Percentiles rank a stretch among this genome's conserved stretches.
Evolutionary conservation across 2,329 filamentous ascomycete species (phyloP).

Genomic region (Aureobasidium sp.): DNA sequence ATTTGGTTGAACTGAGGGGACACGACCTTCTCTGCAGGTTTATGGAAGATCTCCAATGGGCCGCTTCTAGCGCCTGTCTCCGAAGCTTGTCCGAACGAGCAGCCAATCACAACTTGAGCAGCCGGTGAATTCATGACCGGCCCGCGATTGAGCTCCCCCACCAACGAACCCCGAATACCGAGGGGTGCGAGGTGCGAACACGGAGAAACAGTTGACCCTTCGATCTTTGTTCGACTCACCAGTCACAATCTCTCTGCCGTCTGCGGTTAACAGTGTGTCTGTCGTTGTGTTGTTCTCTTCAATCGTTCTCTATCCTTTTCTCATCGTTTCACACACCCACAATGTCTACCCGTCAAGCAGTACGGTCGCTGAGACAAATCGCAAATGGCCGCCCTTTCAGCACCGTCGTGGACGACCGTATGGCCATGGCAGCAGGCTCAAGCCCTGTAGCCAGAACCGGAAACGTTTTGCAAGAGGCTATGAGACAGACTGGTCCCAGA

Average conservation of each 20-base stretch:
- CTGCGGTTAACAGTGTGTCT: neutral
- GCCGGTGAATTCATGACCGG: neutral
- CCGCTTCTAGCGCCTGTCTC: constrained; percentile 3
- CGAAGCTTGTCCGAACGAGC: constrained; percentile 4
- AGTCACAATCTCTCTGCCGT: neutral
- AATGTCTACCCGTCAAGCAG: constrained; percentile 14
- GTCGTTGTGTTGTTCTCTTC: neutral
- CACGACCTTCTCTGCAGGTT: neutral
- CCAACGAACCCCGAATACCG: constrained; percentile 9
- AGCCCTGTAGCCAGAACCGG: constrained; percentile 21
- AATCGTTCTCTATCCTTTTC: neutral
- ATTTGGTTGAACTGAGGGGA: constrained; percentile 7
- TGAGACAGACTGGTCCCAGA: constrained; percentile 54
- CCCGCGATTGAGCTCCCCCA: constrained; percentile 5
- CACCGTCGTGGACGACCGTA: constrained; percentile 31
- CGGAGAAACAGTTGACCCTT: neutral
- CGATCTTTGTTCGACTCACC: neutral
- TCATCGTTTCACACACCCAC: neutral
- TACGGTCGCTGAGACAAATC: constrained; percentile 18
- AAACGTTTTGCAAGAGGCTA: constrained; percentile 42
- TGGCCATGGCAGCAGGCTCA: constrained; percentile 22
- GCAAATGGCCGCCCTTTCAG: constrained; percentile 26
- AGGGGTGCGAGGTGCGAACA: neutral
- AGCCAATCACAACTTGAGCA: neutral
- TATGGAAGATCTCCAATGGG: neutral